Conservation (phyloP, 345 rosid genomes). For the Populus nigra region DNA sequence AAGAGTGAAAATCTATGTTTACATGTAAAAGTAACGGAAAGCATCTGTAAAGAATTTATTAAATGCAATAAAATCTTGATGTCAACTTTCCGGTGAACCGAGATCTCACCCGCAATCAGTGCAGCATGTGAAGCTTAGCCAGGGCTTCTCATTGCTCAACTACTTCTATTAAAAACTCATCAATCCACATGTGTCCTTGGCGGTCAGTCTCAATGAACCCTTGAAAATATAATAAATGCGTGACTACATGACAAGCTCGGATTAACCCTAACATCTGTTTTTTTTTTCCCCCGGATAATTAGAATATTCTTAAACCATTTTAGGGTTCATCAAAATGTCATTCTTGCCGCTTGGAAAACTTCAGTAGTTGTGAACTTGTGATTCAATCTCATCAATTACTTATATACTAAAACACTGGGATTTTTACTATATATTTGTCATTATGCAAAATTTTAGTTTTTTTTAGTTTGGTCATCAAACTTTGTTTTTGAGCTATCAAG, state of each 20-base stretch:
- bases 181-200: background rate
- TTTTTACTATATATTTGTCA: too few relatives aligned
- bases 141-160: background rate
- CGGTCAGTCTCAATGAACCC: background rate
- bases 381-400: background rate
- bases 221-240: background rate
- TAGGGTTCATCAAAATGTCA: background rate
- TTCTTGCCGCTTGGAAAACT: background rate
- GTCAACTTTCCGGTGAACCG: too few relatives aligned
- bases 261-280: background rate
- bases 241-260: background rate
- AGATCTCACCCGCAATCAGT: background rate
- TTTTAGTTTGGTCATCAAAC: too few relatives aligned
- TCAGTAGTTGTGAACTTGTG: background rate
- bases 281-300: too few relatives aligned
- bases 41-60: too few relatives aligned
- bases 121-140: background rate
- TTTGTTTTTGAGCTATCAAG: too few relatives aligned
- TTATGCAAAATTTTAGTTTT: too few relatives aligned
- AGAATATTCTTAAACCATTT: background rate
- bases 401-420: too few relatives aligned
- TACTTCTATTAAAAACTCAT: background rate
- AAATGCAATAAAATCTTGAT: too few relatives aligned
- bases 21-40: too few relatives aligned
- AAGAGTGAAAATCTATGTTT: too few relatives aligned